Percentiles rank a stretch among this genome's conserved stretches.
Conservation (phyloP, 192 early-diverging fungal species). For the Dissophora globulifera region DNA sequence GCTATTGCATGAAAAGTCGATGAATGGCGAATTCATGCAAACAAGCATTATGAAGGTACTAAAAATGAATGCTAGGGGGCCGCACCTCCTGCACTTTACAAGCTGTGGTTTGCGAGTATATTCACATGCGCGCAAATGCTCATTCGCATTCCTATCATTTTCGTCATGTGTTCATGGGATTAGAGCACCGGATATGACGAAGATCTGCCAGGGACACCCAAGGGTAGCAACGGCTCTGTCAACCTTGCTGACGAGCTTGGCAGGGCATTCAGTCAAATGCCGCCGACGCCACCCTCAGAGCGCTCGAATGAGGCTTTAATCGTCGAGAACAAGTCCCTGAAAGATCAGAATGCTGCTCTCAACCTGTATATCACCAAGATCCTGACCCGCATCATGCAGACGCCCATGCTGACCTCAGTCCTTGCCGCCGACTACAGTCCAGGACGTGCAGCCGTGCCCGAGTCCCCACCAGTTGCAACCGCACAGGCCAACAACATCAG, state of each 20-base stretch:
- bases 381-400: slow-evolving; percentile 75
- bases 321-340: slow-evolving; percentile 67
- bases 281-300: slow-evolving; percentile 2
- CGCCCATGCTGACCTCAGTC: slow-evolving; percentile 60
- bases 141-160: neutral
- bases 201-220: slow-evolving; percentile 13
- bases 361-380: slow-evolving; percentile 83
- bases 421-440: slow-evolving; percentile 54
- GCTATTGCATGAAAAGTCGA: slow-evolving; percentile 81
- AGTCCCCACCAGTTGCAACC: slow-evolving; percentile 17
- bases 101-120: neutral
- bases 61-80: neutral
- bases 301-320: slow-evolving; percentile 52
- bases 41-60: slow-evolving; percentile 69
- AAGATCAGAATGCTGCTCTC: slow-evolving; percentile 76
- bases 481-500: neutral
- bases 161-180: neutral
- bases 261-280: slow-evolving; percentile 15
- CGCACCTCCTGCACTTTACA: neutral
- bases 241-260: slow-evolving; percentile 48
- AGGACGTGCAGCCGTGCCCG: slow-evolving; percentile 10
- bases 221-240: slow-evolving; percentile 30
- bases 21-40: slow-evolving; percentile 80
- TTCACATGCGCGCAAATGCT: neutral
- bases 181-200: slow-evolving; percentile 45